phyloP scores from a whole-genome alignment of 2,329 filamentous ascomycete genomes.

The Seiridium unicorne region DNA sequence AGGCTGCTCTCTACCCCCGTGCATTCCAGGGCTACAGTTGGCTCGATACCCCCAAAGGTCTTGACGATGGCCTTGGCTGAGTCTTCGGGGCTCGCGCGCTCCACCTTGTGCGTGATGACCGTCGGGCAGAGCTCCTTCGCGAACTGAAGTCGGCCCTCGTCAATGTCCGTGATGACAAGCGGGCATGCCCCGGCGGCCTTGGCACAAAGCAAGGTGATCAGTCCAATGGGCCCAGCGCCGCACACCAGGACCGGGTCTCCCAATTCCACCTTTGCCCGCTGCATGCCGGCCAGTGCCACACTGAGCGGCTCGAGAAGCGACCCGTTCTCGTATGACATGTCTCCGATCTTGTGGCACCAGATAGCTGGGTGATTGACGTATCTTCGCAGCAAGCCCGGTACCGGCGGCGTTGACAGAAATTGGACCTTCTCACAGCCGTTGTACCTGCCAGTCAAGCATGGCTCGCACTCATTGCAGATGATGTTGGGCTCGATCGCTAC shows the following conservation, averaged over 20 bases:
- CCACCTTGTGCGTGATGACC: constrained; percentile 78
- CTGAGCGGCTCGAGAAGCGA: constrained; percentile 87
- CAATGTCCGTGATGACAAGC: constrained; percentile 92
- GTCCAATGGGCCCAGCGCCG: constrained; percentile 89
- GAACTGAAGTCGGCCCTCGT: constrained; percentile 79
- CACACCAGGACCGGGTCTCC: constrained; percentile 88
- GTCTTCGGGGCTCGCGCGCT: constrained; percentile 65
- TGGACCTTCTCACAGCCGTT: constrained; percentile 86
- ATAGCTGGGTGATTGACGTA: constrained; percentile 93
- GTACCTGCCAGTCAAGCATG: constrained; percentile 88
- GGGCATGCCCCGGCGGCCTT: constrained; percentile 86
- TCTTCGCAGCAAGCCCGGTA: constrained; percentile 80
- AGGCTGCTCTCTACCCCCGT: constrained; percentile 93
- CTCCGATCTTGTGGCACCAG: constrained; percentile 95
- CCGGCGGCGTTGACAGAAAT: constrained; percentile 89
- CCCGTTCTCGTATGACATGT: constrained; percentile 90
- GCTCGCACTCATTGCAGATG: constrained; percentile 87
- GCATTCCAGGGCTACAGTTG: constrained; percentile 82
- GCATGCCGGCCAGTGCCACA: constrained; percentile 84
- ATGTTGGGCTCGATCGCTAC: constrained; percentile 94
- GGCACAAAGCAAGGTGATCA: constrained; percentile 83
- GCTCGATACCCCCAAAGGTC: constrained; percentile 76
- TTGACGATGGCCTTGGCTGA: constrained; percentile 67
- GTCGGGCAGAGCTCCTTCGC: constrained; percentile 80
- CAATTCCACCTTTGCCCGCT: constrained; percentile 75